Percentiles rank a stretch among this genome's conserved stretches.
Conservation (phyloP, 805 yeast species). For the Yarrowia sp. region DNA sequence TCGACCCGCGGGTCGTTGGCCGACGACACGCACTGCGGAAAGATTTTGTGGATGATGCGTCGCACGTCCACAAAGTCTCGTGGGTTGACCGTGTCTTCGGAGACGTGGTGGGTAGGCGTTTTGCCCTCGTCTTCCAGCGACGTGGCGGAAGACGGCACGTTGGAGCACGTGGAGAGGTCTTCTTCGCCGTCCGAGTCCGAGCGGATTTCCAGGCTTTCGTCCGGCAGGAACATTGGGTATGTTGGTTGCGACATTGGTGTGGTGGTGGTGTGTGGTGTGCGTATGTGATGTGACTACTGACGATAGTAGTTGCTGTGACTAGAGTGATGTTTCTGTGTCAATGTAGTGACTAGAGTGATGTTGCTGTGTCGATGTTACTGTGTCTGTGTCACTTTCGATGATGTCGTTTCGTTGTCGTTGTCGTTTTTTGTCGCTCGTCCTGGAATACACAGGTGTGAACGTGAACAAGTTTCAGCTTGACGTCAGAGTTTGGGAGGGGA, state of each 20-base stretch:
- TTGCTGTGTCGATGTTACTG: neutral
- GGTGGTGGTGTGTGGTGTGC: neutral
- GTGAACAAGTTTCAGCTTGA: neutral
- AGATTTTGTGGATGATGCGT: slow-evolving; percentile 19
- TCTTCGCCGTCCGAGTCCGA: slow-evolving; percentile 8
- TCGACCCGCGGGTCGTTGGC: slow-evolving; percentile 23
- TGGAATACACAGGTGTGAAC: neutral
- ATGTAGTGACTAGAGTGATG: neutral
- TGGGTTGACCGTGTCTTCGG: slow-evolving; percentile 2
- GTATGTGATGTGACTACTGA: neutral
- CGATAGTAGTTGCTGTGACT: too few relatives aligned
- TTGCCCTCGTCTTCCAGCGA: neutral
- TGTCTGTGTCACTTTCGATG: too few relatives aligned
- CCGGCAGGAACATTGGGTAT: slow-evolving; percentile 19
- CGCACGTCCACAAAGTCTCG: slow-evolving; percentile 23
- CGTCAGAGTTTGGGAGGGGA: neutral
- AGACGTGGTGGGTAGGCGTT: neutral
- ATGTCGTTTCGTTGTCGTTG: neutral
- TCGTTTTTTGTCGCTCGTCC: neutral
- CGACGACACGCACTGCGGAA: neutral
- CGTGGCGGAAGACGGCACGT: slow-evolving; percentile 7
- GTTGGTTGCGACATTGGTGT: neutral
- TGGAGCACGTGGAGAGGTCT: neutral
- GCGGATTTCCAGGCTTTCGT: slow-evolving; percentile 10
- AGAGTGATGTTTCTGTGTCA: neutral